Evolutionary conservation across 1,284 basidiomycete genomes (phyloP).

Genomic region (Cryptococcus sp.): DNA sequence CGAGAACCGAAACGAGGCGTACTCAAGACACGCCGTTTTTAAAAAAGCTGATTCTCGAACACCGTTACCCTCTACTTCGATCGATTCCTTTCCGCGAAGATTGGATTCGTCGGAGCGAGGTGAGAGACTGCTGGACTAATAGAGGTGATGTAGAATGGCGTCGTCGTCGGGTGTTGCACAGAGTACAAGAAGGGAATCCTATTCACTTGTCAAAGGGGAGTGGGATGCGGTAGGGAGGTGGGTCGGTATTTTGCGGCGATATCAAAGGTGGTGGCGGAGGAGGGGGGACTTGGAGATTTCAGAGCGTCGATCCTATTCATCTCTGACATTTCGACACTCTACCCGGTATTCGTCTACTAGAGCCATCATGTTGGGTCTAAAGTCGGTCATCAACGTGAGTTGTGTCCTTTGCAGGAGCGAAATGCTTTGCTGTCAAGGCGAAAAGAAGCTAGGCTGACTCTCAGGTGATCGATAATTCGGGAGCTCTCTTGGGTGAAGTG

Average conservation of each 20-base stretch:
- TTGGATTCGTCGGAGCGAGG: neutral
- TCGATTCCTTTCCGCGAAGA: neutral
- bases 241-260: neutral
- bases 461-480: slow-evolving; percentile 92
- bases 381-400: slow-evolving; percentile 7
- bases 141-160: neutral
- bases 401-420: no score
- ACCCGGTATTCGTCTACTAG: neutral
- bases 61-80: slow-evolving; percentile 5
- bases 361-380: slow-evolving; percentile 5
- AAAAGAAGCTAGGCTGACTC: neutral
- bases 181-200: no score
- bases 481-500: slow-evolving; percentile 89
- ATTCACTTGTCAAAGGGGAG: no score
- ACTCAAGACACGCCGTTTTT: slow-evolving; percentile 10
- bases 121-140: slow-evolving; percentile 7
- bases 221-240: neutral
- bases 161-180: slow-evolving; percentile 11
- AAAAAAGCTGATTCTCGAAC: slow-evolving; percentile 3
- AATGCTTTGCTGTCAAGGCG: no score
- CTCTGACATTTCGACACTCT: neutral
- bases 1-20: slow-evolving; percentile 2
- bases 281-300: neutral
- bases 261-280: neutral
- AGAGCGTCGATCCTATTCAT: neutral